Conservation (phyloP, 1,284 basidiomycete genomes). For the Ceratobasidium sp. region DNA sequence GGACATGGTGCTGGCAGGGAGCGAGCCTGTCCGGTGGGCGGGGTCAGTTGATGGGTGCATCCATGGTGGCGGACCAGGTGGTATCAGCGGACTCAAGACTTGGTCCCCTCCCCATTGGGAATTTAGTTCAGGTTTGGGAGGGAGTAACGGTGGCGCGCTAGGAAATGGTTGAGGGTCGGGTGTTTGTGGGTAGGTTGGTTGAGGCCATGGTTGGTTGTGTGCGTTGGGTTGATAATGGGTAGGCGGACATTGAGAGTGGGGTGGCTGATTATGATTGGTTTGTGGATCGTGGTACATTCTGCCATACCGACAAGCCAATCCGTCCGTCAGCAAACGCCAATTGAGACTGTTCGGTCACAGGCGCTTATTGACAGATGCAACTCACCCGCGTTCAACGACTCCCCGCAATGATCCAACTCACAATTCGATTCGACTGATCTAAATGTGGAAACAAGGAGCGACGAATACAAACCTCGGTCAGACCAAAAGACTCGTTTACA, state of each 20-base stretch:
- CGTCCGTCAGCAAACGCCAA: not conserved
- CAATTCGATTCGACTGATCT: too few species aligned
- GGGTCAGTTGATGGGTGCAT: not conserved
- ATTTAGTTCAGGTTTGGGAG: constrained; percentile 23
- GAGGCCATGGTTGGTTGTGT: constrained; percentile 15
- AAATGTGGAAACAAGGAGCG: not conserved
- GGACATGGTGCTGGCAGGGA: not conserved
- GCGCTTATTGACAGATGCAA: constrained; percentile 15
- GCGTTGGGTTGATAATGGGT: not conserved
- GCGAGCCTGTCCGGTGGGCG: not conserved
- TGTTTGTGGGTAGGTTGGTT: not conserved
- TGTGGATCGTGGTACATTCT: constrained; percentile 14
- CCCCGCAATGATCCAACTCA: not conserved
- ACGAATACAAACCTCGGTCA: not conserved
- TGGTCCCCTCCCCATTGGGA: not conserved
- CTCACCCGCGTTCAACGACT: not conserved
- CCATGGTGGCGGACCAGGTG: not conserved
- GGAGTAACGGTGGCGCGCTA: constrained; percentile 16
- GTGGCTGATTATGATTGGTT: not conserved
- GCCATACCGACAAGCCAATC: not conserved
- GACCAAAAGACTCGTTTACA: not conserved
- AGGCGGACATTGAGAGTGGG: not conserved
- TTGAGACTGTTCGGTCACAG: not conserved
- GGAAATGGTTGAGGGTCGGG: not conserved
- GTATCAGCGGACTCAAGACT: not conserved